Conservation (phyloP, 1,284 basidiomycete species). For the Cryptococcus sp. region DNA sequence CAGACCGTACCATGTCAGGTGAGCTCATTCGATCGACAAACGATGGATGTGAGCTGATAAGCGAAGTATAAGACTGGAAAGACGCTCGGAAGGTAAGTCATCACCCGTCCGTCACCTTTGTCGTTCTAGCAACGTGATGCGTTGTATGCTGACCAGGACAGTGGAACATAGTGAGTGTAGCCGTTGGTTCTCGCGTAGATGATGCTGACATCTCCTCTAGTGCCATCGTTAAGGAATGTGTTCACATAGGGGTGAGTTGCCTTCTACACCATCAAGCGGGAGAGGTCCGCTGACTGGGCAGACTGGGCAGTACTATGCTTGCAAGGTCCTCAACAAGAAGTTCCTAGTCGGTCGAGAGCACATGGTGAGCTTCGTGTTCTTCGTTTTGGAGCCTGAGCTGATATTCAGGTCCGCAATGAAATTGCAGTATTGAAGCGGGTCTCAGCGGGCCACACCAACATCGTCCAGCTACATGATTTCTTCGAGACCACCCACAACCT, state of each 20-base stretch:
- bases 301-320: slow-evolving; percentile 52
- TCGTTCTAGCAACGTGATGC: neutral
- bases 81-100: slow-evolving; percentile 80
- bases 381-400: neutral
- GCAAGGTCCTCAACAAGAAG: slow-evolving; percentile 73
- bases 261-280: slow-evolving; percentile 21
- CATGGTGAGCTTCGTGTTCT: slow-evolving; percentile 44
- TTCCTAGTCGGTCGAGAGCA: slow-evolving; percentile 61
- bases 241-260: slow-evolving; percentile 83
- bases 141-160: slow-evolving; percentile 10
- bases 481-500: slow-evolving; percentile 97
- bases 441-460: slow-evolving; percentile 82
- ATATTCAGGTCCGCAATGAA: slow-evolving; percentile 83
- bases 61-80: slow-evolving; percentile 83
- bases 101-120: neutral
- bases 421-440: slow-evolving; percentile 92
- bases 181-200: too few relatives aligned
- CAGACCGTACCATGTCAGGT: slow-evolving; percentile 62
- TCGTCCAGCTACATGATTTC: slow-evolving; percentile 91
- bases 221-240: slow-evolving; percentile 70
- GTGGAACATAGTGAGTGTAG: slow-evolving; percentile 43
- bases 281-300: too few relatives aligned
- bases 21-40: slow-evolving; percentile 14
- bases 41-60: neutral
- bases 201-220: slow-evolving; percentile 22